Evolutionary conservation across 495 filamentous ascomycete genomes (phyloP), one percentile per base, ranked within the genome.

Genomic region (Rhizodiscina lignyota): DNA sequence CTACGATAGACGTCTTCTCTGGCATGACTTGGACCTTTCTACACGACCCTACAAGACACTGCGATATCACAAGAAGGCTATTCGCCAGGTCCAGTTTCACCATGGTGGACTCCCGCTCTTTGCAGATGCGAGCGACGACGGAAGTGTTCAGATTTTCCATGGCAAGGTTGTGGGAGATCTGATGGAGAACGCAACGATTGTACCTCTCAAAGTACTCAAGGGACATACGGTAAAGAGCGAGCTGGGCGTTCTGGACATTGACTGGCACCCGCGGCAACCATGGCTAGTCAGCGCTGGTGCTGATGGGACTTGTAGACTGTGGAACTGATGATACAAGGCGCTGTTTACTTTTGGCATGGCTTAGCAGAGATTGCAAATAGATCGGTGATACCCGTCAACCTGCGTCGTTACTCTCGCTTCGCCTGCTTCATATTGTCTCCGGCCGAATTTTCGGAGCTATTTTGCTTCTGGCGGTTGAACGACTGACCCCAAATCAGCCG

Each of bases 21-120:
- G 91, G 91, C 89, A 96, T 51, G 89, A 97, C 59, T 68, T 97
- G 18, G 91, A 96, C 39, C 73, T 96, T 18, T 89, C 83, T 1
- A 71, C 69, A 35, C 71, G 77, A 35, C 89, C 89, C 0, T 96
- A 94, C 62, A 94, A 94, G 64, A 93, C 85, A 4, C 72, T 97
- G 52, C 69, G 89, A 15, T 96, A 94, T 59, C 89, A 97, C 57
- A 58, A 67, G 45, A 80, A 89, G 57, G 91, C 89, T 32, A 86
- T 97, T 41, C 72, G 89, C 13, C 68, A 74, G 6, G 91, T 94
- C 15, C 70, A 67, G 45, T 94, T 79, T 58, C 89, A 97, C 56
- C 72, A 70, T 34, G 74, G 80, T 39, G 75, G 74, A 0, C 67
- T 87, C 40, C 91, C 89, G 19, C 66, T 96, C 19, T 94, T 96